Evolutionary conservation across 2,329 filamentous ascomycete genomes (phyloP).

Genomic region (Penicillium fuscoglaucum): DNA sequence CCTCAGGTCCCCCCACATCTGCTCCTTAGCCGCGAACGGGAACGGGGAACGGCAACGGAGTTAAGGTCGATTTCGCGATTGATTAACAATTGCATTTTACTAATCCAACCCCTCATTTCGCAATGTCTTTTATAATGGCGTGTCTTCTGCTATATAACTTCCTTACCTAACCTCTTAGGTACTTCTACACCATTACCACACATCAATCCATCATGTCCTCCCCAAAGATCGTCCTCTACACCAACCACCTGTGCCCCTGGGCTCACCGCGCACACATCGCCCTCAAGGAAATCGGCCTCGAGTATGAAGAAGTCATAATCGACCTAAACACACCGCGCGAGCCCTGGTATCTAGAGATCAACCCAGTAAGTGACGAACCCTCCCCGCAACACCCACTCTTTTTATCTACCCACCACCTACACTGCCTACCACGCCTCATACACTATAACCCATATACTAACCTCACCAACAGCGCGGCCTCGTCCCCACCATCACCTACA

Average conservation of each 20-base stretch:
- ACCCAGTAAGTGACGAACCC: constrained; percentile 54
- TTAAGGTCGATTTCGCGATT: constrained; percentile 17
- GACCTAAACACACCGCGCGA: constrained; percentile 69
- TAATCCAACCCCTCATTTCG: constrained; percentile 28
- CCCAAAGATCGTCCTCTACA: constrained; percentile 66
- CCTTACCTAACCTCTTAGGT: constrained; percentile 7
- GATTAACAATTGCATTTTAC: constrained; percentile 23
- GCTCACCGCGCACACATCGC: constrained; percentile 75
- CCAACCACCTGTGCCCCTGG: constrained; percentile 68
- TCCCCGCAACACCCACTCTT: not conserved
- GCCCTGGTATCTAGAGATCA: constrained; percentile 72
- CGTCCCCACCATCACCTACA: constrained; percentile 69
- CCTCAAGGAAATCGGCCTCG: constrained; percentile 64
- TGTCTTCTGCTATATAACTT: constrained; percentile 7
- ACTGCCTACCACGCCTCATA: not conserved
- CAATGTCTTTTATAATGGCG: constrained; percentile 19
- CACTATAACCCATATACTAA: constrained; percentile 5
- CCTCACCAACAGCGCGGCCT: constrained; percentile 59
- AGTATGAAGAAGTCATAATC: constrained; percentile 70
- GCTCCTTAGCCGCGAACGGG: constrained; percentile 14
- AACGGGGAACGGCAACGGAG: constrained; percentile 1
- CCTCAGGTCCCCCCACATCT: constrained; percentile 13
- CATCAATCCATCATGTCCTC: constrained; percentile 28
- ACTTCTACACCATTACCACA: constrained; percentile 11
- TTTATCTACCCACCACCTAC: not conserved